Conservation (phyloP, 2,329 filamentous ascomycete species). For the Ophiostoma populinum region DNA sequence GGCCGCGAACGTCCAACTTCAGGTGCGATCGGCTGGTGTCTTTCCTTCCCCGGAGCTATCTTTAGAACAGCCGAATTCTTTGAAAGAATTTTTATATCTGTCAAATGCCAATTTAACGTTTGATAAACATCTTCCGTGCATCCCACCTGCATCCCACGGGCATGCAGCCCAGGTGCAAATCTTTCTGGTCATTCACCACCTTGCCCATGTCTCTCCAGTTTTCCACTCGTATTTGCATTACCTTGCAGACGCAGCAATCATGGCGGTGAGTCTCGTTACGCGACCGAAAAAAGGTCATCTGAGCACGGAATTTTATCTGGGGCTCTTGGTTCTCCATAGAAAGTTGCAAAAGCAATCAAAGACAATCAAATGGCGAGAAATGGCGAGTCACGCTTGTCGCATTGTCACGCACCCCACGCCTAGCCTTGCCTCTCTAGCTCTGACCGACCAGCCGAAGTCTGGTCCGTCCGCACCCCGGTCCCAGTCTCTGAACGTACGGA, state of each 20-base stretch:
- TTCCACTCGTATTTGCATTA: background rate
- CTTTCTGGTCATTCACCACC: background rate
- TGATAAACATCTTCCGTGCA: background rate
- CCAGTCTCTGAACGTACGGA: too few species aligned
- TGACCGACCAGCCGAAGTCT: too few species aligned
- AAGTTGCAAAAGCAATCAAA: too few species aligned
- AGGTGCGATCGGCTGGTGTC: background rate
- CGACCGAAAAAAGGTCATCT: background rate
- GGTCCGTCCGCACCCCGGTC: too few species aligned
- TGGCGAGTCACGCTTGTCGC: background rate
- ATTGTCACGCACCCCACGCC: background rate
- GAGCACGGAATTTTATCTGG: slow-evolving; percentile 1
- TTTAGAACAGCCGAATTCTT: background rate
- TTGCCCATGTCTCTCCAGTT: background rate
- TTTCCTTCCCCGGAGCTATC: background rate
- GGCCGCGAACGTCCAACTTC: too few species aligned
- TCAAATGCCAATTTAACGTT: background rate
- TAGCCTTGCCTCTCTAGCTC: background rate
- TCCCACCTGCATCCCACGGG: too few species aligned
- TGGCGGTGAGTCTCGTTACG: slow-evolving; percentile 1
- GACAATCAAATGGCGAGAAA: background rate
- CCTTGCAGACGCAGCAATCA: background rate
- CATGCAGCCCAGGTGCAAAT: too few species aligned
- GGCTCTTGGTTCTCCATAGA: background rate
- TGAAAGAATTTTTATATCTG: background rate